Base-by-base conservation (phyloP, 169 alveolate genomes). In the Cryptosporidium meleagridis region DNA sequence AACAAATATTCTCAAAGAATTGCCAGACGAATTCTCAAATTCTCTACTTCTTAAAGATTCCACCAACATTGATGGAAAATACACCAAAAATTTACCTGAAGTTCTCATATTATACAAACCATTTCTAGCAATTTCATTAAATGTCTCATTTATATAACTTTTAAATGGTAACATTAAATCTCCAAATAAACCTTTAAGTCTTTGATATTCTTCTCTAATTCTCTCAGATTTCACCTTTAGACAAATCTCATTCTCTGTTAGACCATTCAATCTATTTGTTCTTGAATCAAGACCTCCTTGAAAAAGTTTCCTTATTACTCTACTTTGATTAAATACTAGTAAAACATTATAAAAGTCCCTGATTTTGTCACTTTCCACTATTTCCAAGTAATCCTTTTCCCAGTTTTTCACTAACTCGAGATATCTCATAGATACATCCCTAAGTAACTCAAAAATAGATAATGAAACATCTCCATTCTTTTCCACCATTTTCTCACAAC, bases 321-420 rank as follows among this genome's bases (percentile, higher is more conserved):
- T 51, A n/a, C 39, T 73, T n/a, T 52, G 68, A 35, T 73, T 53
- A 41, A 55, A 73, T 12, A 73, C 16, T 29, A 73, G 21, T 9
- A 73, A 59, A 53, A 73, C 71, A 31, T 73, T n/a, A 35, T 73
- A 73, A 41, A 52, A 73, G 14, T 59, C 68, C 18, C 53, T 35
- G 3, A 16, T 31, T 6, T 5, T 31, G 0, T 29, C 21, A 1
- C 58, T 37, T 8, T 23, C 53, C 7, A 52, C 59, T 3, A 73
- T 31, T 31, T 58, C n/a, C 14, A n/a, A 29, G 68, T 26, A 73
- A 5, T 31, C 14, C 1, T 37, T 2, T 0, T 53, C 37, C 86
- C 86, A 73, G 4, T 59, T 41, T 3, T 37, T 18, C n/a, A 73
- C 71, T 5, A 53, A 55, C 0, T 35, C 7, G 7, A 59, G 44